Evolutionary conservation across 345 rosid genomes (phyloP).

Genomic region (Brassica incana): DNA sequence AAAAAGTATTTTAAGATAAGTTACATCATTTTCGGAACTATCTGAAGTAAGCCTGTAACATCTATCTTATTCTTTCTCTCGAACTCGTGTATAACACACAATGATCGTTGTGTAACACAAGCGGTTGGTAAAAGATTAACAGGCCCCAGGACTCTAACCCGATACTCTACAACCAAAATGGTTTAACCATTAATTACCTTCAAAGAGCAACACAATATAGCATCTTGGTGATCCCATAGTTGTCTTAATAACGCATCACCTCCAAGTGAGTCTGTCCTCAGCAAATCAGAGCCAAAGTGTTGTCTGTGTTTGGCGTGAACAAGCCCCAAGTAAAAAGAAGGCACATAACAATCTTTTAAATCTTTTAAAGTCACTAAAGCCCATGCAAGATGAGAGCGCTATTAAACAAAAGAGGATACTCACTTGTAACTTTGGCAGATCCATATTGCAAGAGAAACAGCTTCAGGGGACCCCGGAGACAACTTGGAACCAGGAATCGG

Average conservation of each 20-base stretch:
- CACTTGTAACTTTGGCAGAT: constrained; percentile 83
- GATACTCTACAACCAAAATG: too few relatives aligned
- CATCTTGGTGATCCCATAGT: constrained; percentile 92
- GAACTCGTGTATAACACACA: too few relatives aligned
- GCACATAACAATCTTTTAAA: background rate
- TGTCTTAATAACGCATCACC: constrained; percentile 62
- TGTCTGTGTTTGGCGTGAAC: constrained; percentile 44
- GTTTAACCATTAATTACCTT: constrained; percentile 49
- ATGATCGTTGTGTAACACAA: too few relatives aligned
- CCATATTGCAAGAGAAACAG: constrained; percentile 87
- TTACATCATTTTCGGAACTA: too few relatives aligned
- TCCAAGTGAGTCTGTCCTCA: constrained; percentile 55
- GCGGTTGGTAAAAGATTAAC: too few relatives aligned
- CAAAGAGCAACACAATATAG: constrained; percentile 86
- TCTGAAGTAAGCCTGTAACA: too few relatives aligned
- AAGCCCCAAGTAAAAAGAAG: constrained; percentile 2
- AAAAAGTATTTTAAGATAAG: too few relatives aligned
- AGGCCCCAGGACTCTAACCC: too few relatives aligned
- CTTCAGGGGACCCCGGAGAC: constrained; percentile 90
- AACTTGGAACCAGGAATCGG: constrained; percentile 68
- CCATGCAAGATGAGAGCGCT: constrained; percentile 1
- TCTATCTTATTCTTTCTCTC: too few relatives aligned
- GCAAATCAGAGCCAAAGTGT: constrained; percentile 71
- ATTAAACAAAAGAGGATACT: constrained; percentile 20
- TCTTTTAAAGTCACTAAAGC: background rate